Evolutionary conservation across 2,329 filamentous ascomycete genomes (phyloP).

Genomic region (Kalaharituber pfeilii): DNA sequence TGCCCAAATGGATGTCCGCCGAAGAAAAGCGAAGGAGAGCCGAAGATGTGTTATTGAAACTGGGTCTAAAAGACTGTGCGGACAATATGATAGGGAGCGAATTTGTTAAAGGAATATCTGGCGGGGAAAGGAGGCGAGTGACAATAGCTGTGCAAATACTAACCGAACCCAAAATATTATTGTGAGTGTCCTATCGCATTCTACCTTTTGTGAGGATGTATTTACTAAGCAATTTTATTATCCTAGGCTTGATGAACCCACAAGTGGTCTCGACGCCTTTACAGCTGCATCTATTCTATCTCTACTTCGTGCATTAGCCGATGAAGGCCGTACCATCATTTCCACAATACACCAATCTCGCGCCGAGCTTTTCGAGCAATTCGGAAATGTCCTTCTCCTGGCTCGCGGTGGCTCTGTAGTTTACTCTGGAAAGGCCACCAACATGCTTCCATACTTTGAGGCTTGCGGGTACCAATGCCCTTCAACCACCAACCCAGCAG

Average conservation of each 20-base stretch:
- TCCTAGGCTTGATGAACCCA: constrained; percentile 48
- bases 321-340: constrained; percentile 55
- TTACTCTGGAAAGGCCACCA: constrained; percentile 44
- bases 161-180: constrained; percentile 53
- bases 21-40: constrained; percentile 49
- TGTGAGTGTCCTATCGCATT: constrained; percentile 26
- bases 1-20: constrained; percentile 52
- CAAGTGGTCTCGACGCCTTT: constrained; percentile 59
- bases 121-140: constrained; percentile 61
- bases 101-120: constrained; percentile 58
- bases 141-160: constrained; percentile 63
- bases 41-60: constrained; percentile 53
- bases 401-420: constrained; percentile 51
- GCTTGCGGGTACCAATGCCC: constrained; percentile 46
- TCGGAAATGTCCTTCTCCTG: constrained; percentile 53
- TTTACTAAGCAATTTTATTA: background rate
- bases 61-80: constrained; percentile 63
- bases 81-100: constrained; percentile 57
- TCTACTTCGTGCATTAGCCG: constrained; percentile 50
- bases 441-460: constrained; percentile 50
- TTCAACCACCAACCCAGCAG: constrained; percentile 54
- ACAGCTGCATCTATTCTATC: constrained; percentile 62
- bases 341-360: constrained; percentile 65
- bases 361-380: constrained; percentile 53
- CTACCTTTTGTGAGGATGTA: no score